phyloP scores from a whole-genome alignment of 2,329 filamentous ascomycete genomes.

The Trichoderma oligosporum region DNA sequence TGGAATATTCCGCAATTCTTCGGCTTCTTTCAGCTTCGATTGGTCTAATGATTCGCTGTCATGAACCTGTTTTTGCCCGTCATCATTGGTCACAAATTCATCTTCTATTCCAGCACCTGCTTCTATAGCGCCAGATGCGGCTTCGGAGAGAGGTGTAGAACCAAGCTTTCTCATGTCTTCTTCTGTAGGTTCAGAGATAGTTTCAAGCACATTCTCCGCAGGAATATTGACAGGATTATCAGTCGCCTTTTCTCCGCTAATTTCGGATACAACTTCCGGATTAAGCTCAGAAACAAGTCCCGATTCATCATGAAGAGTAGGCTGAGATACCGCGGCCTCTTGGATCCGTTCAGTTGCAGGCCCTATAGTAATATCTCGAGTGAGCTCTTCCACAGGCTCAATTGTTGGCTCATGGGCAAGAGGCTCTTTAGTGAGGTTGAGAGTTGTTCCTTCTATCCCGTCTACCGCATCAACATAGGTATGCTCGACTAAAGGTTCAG shows the following conservation, averaged over 20 bases:
- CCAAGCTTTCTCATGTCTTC: no score
- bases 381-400: neutral
- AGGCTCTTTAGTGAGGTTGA: neutral
- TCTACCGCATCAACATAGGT: neutral
- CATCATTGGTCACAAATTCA: no score
- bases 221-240: no score
- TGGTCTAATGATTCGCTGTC: no score
- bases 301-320: neutral
- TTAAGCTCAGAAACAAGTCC: neutral
- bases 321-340: neutral
- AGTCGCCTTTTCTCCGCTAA: no score
- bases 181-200: neutral
- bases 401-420: neutral
- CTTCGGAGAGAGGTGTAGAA: no score
- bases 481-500: neutral
- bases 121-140: no score
- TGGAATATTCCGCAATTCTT: neutral
- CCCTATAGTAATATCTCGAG: neutral
- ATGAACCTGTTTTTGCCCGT: no score
- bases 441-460: neutral
- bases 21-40: slow-evolving; percentile 1
- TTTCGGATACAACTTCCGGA: no score
- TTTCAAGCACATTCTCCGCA: no score
- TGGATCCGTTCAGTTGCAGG: neutral
- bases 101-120: no score